Evolutionary conservation across 768 basidiomycete genomes (phyloP).

Genomic region (Ephemerocybe angulata): DNA sequence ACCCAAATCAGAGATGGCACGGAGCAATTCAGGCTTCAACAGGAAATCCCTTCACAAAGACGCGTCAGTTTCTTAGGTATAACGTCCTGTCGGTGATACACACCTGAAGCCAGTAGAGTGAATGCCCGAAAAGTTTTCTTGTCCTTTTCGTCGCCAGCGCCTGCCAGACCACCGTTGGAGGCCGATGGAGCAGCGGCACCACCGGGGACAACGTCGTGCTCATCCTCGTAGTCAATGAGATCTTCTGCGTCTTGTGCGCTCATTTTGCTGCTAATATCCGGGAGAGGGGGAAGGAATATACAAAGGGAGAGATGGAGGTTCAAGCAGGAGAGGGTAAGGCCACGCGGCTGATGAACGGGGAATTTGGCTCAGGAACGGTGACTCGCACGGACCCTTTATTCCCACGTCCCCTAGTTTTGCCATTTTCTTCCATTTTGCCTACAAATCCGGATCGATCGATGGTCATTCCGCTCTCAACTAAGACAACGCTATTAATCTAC

Average conservation of each 20-base stretch:
- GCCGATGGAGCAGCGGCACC: slow-evolving; percentile 44
- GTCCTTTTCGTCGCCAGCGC: slow-evolving; percentile 69
- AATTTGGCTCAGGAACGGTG: slow-evolving; percentile 25
- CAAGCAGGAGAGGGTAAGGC: slow-evolving; percentile 12
- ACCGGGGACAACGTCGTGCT: slow-evolving; percentile 71
- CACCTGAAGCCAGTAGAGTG: slow-evolving; percentile 99
- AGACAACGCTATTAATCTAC: neutral
- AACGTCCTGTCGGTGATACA: slow-evolving; percentile 18
- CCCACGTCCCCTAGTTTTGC: too few species aligned
- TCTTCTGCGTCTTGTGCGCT: slow-evolving; percentile 86
- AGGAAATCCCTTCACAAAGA: slow-evolving; percentile 71
- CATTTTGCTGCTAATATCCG: slow-evolving; percentile 41
- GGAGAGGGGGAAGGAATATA: slow-evolving; percentile 24
- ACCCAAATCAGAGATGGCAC: slow-evolving; percentile 98
- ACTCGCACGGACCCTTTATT: slow-evolving; percentile 35
- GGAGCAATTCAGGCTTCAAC: slow-evolving; percentile 92
- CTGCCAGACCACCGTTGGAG: slow-evolving; percentile 41
- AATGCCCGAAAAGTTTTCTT: slow-evolving; percentile 99
- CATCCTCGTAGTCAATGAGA: slow-evolving; percentile 93
- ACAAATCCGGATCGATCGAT: too few species aligned
- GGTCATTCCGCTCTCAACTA: neutral
- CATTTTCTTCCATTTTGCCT: too few species aligned
- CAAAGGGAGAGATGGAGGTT: slow-evolving; percentile 20
- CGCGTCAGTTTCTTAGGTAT: slow-evolving; percentile 9
- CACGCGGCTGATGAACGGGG: slow-evolving; percentile 8